Evolutionary conservation across 306 rosid species (phyloP), one percentile per base, ranked within the genome.

Genomic region (Oxytropis ochrocephala): DNA sequence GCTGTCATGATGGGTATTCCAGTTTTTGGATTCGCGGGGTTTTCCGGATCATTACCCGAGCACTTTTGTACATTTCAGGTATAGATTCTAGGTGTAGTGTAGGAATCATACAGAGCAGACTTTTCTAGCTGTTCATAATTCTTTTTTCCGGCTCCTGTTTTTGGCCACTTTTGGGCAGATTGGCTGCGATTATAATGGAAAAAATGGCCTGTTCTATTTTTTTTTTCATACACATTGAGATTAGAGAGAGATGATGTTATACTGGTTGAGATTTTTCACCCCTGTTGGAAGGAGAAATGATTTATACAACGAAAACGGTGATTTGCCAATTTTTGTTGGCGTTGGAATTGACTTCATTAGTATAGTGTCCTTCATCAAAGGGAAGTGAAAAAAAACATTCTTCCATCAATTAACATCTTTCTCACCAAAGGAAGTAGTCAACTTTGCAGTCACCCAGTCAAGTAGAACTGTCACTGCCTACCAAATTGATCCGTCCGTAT

Each of bases 21-120:
- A 12, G 49, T 56, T 53, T 71, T 78, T 41, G 69, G 68, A 74
- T 76, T 67, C 73, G 14, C 63, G 82, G 82, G 81, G 71, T 36
- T 85, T 84, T 85, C 85, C 87, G 85, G 87, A 89, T 87, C 98
- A 69, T 83, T 87, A 83, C 80, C 95, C 95, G 81, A 89, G 95
- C 88, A 82, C 80, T 58, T 74, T 11, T 84, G 96, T 87, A 86
- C 72, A 87, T 88, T 88, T 71, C 85, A 64, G 86, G 85, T 76
- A 76, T 82, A 88, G 92, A 84, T 62, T 55, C 30, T 67, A 87
- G 87, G 63, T 61, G 72, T 88, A 74, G 79, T 30, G 50, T 81
- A 83, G 84, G 68, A 67, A 81, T 64, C 56, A 67, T 62, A 69
- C 75, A 72, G 51, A 81, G 85, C 68, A 69, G 72, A 72, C 82